A percentile compares a stretch with the other conserved stretches of the same genome.
Conservation (phyloP, 495 filamentous ascomycete species). For the Platismatia glauca region DNA sequence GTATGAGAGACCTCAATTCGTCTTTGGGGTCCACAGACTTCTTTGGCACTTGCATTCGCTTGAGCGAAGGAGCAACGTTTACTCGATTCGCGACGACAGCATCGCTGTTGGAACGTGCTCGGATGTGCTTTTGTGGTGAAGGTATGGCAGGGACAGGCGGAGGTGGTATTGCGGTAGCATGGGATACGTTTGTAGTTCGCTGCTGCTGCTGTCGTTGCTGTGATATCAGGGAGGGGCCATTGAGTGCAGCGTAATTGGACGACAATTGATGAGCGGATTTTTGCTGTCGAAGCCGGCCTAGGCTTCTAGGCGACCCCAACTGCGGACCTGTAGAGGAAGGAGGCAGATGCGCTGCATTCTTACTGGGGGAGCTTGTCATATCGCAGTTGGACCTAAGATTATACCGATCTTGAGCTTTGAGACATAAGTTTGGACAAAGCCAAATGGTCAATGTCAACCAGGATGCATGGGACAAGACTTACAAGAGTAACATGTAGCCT, state of each 20-base stretch:
- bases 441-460: background rate
- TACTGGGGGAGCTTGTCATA: constrained; percentile 24
- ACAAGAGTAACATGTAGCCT: no score
- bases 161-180: constrained; percentile 8
- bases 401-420: no score
- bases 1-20: constrained; percentile 51
- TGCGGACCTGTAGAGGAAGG: constrained; percentile 12
- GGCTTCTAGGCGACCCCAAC: constrained; percentile 36
- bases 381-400: background rate
- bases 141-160: constrained; percentile 24
- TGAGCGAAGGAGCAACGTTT: constrained; percentile 29
- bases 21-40: constrained; percentile 53
- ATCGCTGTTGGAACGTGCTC: constrained; percentile 68
- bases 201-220: constrained; percentile 41
- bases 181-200: constrained; percentile 23
- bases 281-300: constrained; percentile 44
- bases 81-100: constrained; percentile 38
- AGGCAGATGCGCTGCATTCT: constrained; percentile 15
- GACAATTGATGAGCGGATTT: constrained; percentile 45
- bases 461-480: background rate
- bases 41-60: constrained; percentile 44
- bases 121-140: constrained; percentile 40
- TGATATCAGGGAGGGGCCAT: constrained; percentile 39
- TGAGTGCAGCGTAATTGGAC: constrained; percentile 28
- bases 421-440: no score